Percentiles rank a stretch among this genome's conserved stretches.
Evolutionary conservation across 208 protist genomes (phyloP).

Genomic region (Leishmania tarentolae): DNA sequence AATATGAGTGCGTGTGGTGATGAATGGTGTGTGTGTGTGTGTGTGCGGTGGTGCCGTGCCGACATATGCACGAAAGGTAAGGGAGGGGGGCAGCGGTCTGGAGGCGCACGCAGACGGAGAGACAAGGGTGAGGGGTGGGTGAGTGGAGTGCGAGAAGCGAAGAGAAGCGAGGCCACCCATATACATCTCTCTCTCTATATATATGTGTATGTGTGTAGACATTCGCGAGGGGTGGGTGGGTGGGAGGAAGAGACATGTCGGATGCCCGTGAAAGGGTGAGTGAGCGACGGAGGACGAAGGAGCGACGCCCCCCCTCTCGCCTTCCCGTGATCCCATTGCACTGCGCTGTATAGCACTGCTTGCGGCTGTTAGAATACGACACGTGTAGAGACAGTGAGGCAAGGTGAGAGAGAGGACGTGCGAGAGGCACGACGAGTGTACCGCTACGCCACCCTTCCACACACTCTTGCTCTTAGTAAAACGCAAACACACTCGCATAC

Average conservation of each 20-base stretch:
- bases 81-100: too few species aligned
- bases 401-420: slow-evolving; percentile 1
- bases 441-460: background rate
- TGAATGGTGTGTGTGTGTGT: background rate
- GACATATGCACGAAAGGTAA: background rate
- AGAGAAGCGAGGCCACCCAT: background rate
- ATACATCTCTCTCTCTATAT: too few species aligned
- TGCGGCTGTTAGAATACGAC: background rate
- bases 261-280: background rate
- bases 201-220: too few species aligned
- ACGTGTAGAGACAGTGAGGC: background rate
- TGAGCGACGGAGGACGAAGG: slow-evolving; percentile 7
- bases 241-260: background rate
- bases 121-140: background rate
- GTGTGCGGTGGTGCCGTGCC: background rate
- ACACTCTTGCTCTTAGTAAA: background rate
- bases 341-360: background rate
- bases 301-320: background rate
- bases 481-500: background rate
- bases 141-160: background rate
- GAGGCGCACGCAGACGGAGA: background rate
- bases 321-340: background rate
- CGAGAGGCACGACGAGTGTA: background rate
- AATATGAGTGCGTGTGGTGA: background rate
- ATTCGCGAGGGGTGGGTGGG: too few species aligned